phyloP scores from a whole-genome alignment of 1,139 yeast genomes.

The Blastobotrys buckinghamii region DNA sequence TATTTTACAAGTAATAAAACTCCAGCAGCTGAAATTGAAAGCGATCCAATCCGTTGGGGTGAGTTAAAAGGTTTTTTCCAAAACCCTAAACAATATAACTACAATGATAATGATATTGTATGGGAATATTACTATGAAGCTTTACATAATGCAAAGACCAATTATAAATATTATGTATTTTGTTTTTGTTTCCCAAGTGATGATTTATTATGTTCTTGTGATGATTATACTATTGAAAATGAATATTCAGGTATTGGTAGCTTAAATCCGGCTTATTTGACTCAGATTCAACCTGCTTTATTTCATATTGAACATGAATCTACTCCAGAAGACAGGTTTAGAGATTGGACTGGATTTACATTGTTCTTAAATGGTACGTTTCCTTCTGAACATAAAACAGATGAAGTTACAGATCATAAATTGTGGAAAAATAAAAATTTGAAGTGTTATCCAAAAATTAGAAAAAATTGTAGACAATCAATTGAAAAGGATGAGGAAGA shows the following conservation, averaged over 20 bases:
- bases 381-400: neutral
- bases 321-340: slow-evolving; percentile 5
- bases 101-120: neutral
- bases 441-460: neutral
- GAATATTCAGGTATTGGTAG: neutral
- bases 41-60: slow-evolving; percentile 2
- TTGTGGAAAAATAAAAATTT: neutral
- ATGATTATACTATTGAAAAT: neutral
- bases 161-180: neutral
- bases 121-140: slow-evolving; percentile 4
- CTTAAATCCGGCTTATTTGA: neutral
- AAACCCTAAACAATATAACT: neutral
- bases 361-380: slow-evolving; percentile 4
- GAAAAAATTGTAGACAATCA: neutral
- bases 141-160: neutral
- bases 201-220: slow-evolving; percentile 1
- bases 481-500: no score
- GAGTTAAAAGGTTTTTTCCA: neutral
- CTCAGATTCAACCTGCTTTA: neutral
- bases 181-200: slow-evolving; percentile 6
- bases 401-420: neutral
- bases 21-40: neutral
- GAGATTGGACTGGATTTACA: neutral
- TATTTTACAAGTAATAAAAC: neutral
- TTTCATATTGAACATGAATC: slow-evolving; percentile 3